phyloP scores from a whole-genome alignment of 208 protist genomes.

The Porcisia hertigi region DNA sequence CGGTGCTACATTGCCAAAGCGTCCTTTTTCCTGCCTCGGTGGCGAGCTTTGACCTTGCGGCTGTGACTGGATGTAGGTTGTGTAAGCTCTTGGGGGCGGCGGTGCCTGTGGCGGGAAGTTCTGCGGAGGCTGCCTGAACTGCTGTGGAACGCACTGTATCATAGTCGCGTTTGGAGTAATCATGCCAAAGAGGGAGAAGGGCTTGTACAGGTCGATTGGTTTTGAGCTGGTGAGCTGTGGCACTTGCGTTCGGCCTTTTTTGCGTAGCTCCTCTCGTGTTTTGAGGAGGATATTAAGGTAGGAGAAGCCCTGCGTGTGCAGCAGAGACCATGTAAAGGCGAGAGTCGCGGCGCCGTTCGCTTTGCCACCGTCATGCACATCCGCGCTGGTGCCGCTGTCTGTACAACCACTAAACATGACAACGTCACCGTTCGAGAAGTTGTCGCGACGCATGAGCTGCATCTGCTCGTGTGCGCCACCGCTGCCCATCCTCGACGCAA shows the following conservation, averaged over 20 bases:
- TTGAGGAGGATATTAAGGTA: constrained; percentile 86
- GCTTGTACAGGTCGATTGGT: constrained; percentile 87
- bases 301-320: constrained; percentile 65
- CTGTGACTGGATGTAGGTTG: constrained; percentile 18
- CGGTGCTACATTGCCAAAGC: background rate
- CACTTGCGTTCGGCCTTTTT: constrained; percentile 80
- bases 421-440: constrained; percentile 84
- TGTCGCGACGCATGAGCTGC: constrained; percentile 64
- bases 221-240: constrained; percentile 92
- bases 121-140: constrained; percentile 44
- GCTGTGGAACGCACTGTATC: constrained; percentile 68
- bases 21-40: too few species aligned
- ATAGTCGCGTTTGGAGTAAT: constrained; percentile 62
- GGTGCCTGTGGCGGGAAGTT: constrained; percentile 28
- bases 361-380: constrained; percentile 42
- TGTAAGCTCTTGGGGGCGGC: constrained; percentile 19
- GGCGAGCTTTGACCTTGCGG: constrained; percentile 19
- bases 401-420: constrained; percentile 91
- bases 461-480: constrained; percentile 41
- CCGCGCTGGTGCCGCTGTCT: constrained; percentile 86
- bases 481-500: constrained; percentile 28
- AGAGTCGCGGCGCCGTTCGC: constrained; percentile 85
- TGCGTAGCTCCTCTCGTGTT: constrained; percentile 69
- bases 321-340: constrained; percentile 73
- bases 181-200: constrained; percentile 87